These are phyloP conservation scores for Besnoitia besnoiti DNA, from an alignment of 169 alveolate genomes.

Conservation along the genomic window DNA sequence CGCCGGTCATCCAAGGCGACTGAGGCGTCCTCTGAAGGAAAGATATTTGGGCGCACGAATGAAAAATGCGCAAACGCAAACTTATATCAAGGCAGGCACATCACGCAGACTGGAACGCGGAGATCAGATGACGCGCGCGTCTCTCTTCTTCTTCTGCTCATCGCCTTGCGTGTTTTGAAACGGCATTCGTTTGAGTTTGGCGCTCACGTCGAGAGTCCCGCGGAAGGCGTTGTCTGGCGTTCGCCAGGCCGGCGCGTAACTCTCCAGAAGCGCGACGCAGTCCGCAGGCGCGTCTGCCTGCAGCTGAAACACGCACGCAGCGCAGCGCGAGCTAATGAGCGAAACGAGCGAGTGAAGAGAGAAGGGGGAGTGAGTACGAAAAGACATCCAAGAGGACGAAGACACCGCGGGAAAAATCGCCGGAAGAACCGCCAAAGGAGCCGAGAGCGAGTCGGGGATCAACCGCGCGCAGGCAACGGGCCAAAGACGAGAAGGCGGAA, in stretches of 20 bases:
- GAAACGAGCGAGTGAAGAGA: not conserved
- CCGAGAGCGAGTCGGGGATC: not conserved
- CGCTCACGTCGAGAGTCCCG: not conserved
- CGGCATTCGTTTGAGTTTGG: too few species aligned
- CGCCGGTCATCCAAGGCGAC: too few species aligned
- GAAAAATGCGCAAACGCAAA: too few species aligned
- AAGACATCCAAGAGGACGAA: not conserved
- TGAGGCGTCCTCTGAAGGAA: too few species aligned
- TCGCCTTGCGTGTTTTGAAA: too few species aligned
- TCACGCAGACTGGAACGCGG: too few species aligned
- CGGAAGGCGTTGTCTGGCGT: not conserved
- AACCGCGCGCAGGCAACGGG: not conserved
- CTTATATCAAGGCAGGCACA: too few species aligned
- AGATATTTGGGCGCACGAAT: too few species aligned
- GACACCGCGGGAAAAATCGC: not conserved
- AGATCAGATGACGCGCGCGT: too few species aligned
- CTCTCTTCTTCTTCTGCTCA: too few species aligned
- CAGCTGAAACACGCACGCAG: not conserved
- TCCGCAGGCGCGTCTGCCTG: not conserved
- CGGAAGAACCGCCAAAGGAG: not conserved
- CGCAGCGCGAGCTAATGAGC: too few species aligned
- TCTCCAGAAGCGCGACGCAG: not conserved
- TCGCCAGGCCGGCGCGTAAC: not conserved
- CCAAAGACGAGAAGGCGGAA: not conserved
- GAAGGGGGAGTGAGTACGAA: not conserved